These are phyloP conservation scores for Phytophthora foliorum DNA, from an alignment of 352 stramenopile genomes.

Conservation along the genomic window DNA sequence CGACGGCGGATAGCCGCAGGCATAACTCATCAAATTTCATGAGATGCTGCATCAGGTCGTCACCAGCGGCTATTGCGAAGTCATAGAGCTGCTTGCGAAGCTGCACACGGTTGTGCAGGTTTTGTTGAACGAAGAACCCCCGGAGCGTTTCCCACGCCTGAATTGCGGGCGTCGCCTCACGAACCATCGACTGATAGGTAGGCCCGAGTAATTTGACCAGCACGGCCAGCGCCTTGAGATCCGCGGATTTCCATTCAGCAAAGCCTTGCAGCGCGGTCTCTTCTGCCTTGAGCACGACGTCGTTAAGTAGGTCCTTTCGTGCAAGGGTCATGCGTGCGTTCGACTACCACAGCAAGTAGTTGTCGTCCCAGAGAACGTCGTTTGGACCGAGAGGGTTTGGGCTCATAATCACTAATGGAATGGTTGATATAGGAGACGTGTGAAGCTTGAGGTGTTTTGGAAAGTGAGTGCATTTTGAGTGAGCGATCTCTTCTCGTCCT, in stretches of 20 bases:
- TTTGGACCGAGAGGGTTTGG: background rate
- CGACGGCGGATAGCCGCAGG: constrained; percentile 8
- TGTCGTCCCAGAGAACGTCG: constrained; percentile 7
- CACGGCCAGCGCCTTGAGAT: constrained; percentile 16
- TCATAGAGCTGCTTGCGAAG: constrained; percentile 32
- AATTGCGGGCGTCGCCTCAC: background rate
- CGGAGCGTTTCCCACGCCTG: constrained; percentile 28
- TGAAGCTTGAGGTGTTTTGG: too few species aligned
- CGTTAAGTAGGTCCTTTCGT: constrained; percentile 20
- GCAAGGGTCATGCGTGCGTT: constrained; percentile 29
- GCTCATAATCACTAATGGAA: too few species aligned
- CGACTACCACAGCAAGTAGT: constrained; percentile 18
- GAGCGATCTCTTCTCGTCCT: too few species aligned
- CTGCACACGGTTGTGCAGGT: constrained; percentile 25
- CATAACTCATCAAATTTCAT: constrained; percentile 35
- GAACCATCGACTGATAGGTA: constrained; percentile 23
- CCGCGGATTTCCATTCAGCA: constrained; percentile 18
- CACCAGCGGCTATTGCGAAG: constrained; percentile 11
- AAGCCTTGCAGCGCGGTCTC: background rate
- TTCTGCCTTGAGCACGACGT: constrained; percentile 16
- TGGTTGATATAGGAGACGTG: too few species aligned
- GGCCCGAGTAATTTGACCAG: constrained; percentile 10
- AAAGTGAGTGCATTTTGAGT: too few species aligned
- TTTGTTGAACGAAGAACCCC: constrained; percentile 34
- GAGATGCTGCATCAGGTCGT: constrained; percentile 24